A percentile compares a stretch with the other conserved stretches of the same genome.
Evolutionary conservation across 164 flowering plant genomes (phyloP).

Genomic region (Amborella trichopoda): DNA sequence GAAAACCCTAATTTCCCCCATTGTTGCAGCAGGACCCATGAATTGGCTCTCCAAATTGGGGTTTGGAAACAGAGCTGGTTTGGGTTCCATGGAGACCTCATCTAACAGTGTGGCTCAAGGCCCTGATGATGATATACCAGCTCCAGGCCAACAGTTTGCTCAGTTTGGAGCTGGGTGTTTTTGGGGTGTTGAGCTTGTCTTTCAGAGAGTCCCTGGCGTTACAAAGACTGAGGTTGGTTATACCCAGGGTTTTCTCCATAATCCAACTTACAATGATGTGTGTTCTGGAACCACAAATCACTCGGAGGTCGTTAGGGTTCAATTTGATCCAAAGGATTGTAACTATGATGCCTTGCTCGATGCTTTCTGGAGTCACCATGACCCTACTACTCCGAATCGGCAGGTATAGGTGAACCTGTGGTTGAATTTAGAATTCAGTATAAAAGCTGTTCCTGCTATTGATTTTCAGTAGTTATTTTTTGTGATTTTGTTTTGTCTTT

Average conservation of each 20-base stretch:
- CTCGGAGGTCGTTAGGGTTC: slow-evolving; percentile 75
- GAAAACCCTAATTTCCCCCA: no score
- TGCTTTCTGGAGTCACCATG: slow-evolving; percentile 72
- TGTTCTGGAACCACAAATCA: slow-evolving; percentile 74
- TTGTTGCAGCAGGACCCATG: slow-evolving; percentile 10
- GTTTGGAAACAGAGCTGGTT: slow-evolving; percentile 10
- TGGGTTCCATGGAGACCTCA: slow-evolving; percentile 6
- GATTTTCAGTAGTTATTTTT: no score
- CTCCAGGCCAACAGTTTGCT: slow-evolving; percentile 60
- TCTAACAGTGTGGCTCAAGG: slow-evolving; percentile 54
- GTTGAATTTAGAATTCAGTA: no score
- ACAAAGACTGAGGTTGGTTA: slow-evolving; percentile 85
- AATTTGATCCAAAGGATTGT: slow-evolving; percentile 74
- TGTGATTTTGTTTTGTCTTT: no score
- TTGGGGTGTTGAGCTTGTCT: slow-evolving; percentile 89
- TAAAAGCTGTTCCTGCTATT: no score
- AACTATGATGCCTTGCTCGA: slow-evolving; percentile 51
- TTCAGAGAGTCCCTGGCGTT: slow-evolving; percentile 74
- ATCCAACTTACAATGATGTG: slow-evolving; percentile 62
- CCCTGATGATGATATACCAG: slow-evolving; percentile 69
- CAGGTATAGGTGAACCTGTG: no score
- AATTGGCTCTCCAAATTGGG: slow-evolving; percentile 14
- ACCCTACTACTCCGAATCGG: slow-evolving; percentile 84
- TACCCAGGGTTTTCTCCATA: slow-evolving; percentile 49
- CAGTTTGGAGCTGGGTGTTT: slow-evolving; percentile 89